Evolutionary conservation across 225 moss, liverwort and hornwort species (phyloP), one percentile per base, ranked within the genome.

Genomic region (Pseudoscleropodium purum): DNA sequence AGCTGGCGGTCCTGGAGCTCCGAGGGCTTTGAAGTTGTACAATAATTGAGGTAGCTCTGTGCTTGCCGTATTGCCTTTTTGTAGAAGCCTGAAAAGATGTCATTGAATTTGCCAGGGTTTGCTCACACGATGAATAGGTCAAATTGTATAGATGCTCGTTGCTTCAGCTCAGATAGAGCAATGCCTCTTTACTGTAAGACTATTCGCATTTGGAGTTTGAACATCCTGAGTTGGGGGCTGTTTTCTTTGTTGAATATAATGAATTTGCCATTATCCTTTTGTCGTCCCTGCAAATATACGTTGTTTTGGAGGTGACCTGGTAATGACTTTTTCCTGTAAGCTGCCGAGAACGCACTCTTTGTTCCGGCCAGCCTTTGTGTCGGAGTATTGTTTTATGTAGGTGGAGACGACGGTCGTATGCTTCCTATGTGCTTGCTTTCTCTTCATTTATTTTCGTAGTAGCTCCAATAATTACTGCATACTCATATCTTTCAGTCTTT

Each of bases 61-160:
- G 87, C 65, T 87, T 89, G 81, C 37, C 81, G 81, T 77, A 24
- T 87, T 91, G 30, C 63, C 65, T 72, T 76, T 43, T 88, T 57
- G 47, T 79, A 75, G 84, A 82, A 66, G 49, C 59, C 57, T 82
- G 69, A 60, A 47, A 89, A 63, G 57, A 15, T 87, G 41, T 54
- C 61, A 76, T 68, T 39, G 30, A 83, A 80, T 79, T 67, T 83
- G 82, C 87, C n/a, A 89, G 81, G 69, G 72, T 65, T 87, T 85
- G 59, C 75, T 64, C 31, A 31, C 82, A 56, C 63, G 47, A 82
- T 45, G 60, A 59, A 59, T 73, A 74, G 82, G 74, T 90, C 86
- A n/a, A 88, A 74, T 83, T 93, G 88, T 83, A 61, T 86, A 91
- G 89, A 89, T 85, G 65, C 82, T 85, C 82, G 86, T 88, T 60